phyloP scores from a whole-genome alignment of 805 yeast genomes.

The Lachancea meyersii region DNA sequence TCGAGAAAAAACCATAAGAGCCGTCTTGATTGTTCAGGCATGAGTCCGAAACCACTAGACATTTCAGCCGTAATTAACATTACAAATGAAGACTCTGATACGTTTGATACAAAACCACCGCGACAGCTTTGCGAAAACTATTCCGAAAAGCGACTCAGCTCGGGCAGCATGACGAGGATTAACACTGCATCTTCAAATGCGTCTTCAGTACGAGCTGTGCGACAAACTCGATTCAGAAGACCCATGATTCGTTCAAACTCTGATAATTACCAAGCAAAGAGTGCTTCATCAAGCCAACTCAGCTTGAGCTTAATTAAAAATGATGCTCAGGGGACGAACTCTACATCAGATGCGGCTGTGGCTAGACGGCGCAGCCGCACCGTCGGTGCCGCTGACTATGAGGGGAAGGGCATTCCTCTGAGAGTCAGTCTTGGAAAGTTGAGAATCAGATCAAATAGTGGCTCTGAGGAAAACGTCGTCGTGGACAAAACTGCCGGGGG shows the following conservation, averaged over 20 bases:
- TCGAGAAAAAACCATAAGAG: not conserved
- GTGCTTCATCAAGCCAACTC: not conserved
- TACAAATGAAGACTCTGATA: not conserved
- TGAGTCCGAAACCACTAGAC: not conserved
- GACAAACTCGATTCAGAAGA: not conserved
- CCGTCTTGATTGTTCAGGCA: constrained; percentile 1
- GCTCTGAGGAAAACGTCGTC: not conserved
- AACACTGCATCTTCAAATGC: constrained; percentile 10
- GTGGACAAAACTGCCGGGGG: not conserved
- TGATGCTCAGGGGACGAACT: not conserved
- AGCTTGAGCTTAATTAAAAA: not conserved
- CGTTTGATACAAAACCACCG: not conserved
- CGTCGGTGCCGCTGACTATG: constrained; percentile 24
- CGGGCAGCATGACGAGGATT: constrained; percentile 5
- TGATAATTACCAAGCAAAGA: not conserved
- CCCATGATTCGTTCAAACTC: constrained; percentile 5
- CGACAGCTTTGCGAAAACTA: not conserved
- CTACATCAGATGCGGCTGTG: not conserved
- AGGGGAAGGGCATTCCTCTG: not conserved
- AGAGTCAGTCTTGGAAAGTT: not conserved
- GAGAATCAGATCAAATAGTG: constrained; percentile 10
- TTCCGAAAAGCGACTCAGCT: constrained; percentile 7
- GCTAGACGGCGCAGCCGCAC: constrained; percentile 31
- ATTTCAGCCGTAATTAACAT: constrained; percentile 4
- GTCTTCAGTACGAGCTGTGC: constrained; percentile 9